These are phyloP conservation scores for Fonsecaea nubica DNA, from an alignment of 2,329 filamentous ascomycete species.

Conservation along the genomic window DNA sequence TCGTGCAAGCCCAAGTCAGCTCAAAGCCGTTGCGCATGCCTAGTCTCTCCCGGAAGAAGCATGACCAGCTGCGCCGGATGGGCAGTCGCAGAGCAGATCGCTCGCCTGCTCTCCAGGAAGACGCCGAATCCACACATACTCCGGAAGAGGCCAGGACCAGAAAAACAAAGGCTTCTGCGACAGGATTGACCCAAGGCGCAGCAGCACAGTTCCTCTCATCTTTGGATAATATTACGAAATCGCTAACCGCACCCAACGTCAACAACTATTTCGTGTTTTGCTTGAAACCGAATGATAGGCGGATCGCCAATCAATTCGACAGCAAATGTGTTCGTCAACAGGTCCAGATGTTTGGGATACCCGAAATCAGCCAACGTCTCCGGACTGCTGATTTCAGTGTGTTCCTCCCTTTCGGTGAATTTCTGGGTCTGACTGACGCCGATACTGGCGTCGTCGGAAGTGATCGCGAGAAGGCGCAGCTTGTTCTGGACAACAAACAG, in stretches of 20 bases:
- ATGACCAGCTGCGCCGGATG: conserved; percentile 59
- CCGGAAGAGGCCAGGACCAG: conserved; percentile 26
- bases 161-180: conserved; percentile 50
- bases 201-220: conserved; percentile 90
- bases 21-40: conserved; percentile 93
- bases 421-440: conserved; percentile 83
- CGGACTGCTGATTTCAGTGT: conserved; percentile 93
- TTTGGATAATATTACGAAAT: conserved; percentile 88
- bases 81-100: conserved; percentile 45
- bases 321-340: conserved; percentile 97
- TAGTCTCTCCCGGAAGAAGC: conserved; percentile 85
- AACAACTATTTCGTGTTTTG: conserved; percentile 98
- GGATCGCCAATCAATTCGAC: conserved; percentile 98
- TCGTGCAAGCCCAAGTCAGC: conserved; percentile 95
- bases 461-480: conserved; percentile 88
- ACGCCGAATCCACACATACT: conserved; percentile 41
- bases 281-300: conserved; percentile 92
- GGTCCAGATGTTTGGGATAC: conserved; percentile 93
- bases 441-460: conserved; percentile 88
- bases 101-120: conserved; percentile 50
- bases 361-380: conserved; percentile 92
- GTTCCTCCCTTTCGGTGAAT: conserved; percentile 95
- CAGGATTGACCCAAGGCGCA: conserved; percentile 73
- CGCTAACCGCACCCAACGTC: conserved; percentile 78
- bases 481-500: conserved; percentile 86